Evolutionary conservation across 2,329 filamentous ascomycete genomes (phyloP).

Genomic region (Paracorniculantispora psalliotae): DNA sequence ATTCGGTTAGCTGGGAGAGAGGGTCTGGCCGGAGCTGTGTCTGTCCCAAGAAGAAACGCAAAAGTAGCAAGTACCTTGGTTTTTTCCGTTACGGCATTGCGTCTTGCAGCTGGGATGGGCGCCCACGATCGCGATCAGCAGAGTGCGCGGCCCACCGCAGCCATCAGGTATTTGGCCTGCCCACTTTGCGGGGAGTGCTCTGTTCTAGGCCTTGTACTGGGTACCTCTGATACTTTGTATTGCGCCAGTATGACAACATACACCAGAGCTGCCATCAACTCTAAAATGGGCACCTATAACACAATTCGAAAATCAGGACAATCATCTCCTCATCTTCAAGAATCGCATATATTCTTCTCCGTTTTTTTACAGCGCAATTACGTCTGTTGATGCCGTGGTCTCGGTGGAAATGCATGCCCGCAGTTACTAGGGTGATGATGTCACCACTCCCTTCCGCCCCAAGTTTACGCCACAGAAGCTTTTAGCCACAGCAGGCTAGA

Average conservation of each 20-base stretch:
- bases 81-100: background rate
- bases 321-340: too few relatives aligned
- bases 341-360: background rate
- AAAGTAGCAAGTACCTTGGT: background rate
- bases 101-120: too few relatives aligned
- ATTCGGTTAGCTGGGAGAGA: too few relatives aligned
- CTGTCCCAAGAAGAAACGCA: too few relatives aligned
- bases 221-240: background rate
- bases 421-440: slow-evolving; percentile 26
- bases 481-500: too few relatives aligned
- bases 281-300: too few relatives aligned
- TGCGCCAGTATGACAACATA: too few relatives aligned
- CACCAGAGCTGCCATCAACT: too few relatives aligned
- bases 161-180: background rate
- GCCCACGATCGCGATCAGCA: slow-evolving; percentile 7
- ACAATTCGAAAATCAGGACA: too few relatives aligned
- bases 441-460: slow-evolving; percentile 23
- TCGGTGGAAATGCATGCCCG: background rate
- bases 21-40: too few relatives aligned
- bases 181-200: background rate
- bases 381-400: background rate
- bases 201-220: slow-evolving; percentile 10
- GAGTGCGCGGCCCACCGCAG: slow-evolving; percentile 3
- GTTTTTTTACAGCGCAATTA: background rate
- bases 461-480: background rate